Base-by-base conservation (phyloP, 106 monocot genomes). In the Dioscorea dumetorum region DNA sequence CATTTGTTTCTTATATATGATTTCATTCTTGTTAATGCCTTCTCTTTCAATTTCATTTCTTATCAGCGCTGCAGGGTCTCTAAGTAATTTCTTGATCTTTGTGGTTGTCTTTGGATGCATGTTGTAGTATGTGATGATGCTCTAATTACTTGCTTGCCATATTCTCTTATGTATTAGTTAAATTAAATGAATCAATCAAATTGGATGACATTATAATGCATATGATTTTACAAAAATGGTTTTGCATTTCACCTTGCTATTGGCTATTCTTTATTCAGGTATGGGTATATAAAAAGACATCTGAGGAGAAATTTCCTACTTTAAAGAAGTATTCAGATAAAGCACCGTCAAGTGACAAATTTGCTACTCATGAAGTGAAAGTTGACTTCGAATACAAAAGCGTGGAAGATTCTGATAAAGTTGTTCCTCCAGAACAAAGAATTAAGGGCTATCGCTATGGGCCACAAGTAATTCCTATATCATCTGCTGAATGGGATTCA, bases 281-380 rank as follows among this genome's bases (percentile, higher is more conserved):
- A 17, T 99, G 99, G 93, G 99, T 93, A 48, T 99, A 99, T 72
- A 93, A 99, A 72, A 99, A 99, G 70, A 99, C 99, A 48, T 76
- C 93, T 53, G 93, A 93, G 69, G 99, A 99, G 68, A 99, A 85
- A 73, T 90, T 99, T 63, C 93, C 99, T 66, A 85, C 92, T 48
- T 61, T 99, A 58, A 90, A 93, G 61, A 93, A 90, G 49, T 99
- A 80, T 77, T 99, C 99, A 62, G 93, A 99, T 64, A 90, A 93
- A 79, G 99, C 99, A 50, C 93, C 93, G 52, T 28, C 74, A 61
- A 81, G 60, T 67, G 99, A 93, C 80, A 92, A 74, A 81, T 85
- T 77, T 82, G 89, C 99, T 56, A 85, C 99, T 68, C 90, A 99
- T 77, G 93, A 99, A 81, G 81, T 99, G n/a, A 93, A 99, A 74